Evolutionary conservation across 352 stramenopile genomes (phyloP).

Genomic region (Pythium biforme): DNA sequence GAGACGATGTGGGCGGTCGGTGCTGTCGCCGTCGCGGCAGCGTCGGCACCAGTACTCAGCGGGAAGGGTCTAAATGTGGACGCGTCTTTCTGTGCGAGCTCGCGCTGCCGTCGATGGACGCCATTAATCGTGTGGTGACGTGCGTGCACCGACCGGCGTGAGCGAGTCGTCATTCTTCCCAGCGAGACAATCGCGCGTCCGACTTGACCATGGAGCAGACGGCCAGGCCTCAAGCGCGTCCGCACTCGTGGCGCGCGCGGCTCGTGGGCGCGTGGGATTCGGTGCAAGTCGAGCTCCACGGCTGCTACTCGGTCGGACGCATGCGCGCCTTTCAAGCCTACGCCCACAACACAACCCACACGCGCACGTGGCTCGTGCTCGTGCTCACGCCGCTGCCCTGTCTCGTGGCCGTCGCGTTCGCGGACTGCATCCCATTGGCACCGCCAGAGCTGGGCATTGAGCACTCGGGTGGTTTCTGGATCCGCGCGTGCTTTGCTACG

Average conservation of each 20-base stretch:
- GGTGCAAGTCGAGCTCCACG: conserved; percentile 31
- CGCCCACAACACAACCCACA: neutral
- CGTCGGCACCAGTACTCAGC: too few relatives aligned
- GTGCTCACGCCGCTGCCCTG: conserved; percentile 16
- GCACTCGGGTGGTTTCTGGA: neutral
- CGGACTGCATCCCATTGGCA: conserved; percentile 13
- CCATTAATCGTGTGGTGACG: too few relatives aligned
- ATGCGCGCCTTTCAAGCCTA: conserved; percentile 21
- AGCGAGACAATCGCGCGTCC: neutral
- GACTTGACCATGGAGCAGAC: too few relatives aligned
- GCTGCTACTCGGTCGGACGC: conserved; percentile 27
- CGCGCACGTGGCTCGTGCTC: conserved; percentile 6
- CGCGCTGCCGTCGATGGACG: too few relatives aligned
- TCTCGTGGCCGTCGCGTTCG: neutral
- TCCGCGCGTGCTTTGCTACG: neutral
- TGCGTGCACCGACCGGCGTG: too few relatives aligned
- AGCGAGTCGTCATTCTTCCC: too few relatives aligned
- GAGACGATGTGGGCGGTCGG: too few relatives aligned
- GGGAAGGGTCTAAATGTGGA: too few relatives aligned
- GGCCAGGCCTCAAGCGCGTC: neutral
- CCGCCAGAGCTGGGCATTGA: neutral
- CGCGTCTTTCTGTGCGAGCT: too few relatives aligned
- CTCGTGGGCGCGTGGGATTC: neutral
- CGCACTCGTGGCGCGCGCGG: neutral
- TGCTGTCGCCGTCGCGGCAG: too few relatives aligned